Conservation (phyloP, 2,329 filamentous ascomycete genomes). For the Stenocarpella maydis region DNA sequence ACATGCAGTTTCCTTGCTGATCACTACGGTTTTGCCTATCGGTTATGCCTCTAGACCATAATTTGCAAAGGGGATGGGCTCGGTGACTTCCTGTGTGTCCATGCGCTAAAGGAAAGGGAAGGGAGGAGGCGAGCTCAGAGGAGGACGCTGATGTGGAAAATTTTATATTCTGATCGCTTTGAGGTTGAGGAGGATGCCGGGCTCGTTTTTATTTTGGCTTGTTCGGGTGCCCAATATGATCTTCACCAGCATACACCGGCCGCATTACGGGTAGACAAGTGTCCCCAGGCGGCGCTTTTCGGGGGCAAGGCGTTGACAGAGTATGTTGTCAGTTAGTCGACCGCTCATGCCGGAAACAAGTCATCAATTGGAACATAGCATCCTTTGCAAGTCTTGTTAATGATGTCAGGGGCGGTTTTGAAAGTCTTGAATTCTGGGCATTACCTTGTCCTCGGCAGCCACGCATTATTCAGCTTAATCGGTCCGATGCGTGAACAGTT, state of each 20-base stretch:
- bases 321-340: constrained; percentile 33
- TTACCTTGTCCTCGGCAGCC: neutral
- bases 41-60: constrained; percentile 37
- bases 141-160: constrained; percentile 8
- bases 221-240: constrained; percentile 30
- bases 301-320: constrained; percentile 35
- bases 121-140: neutral
- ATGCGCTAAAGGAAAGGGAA: constrained; percentile 5
- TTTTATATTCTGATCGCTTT: constrained; percentile 31
- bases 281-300: constrained; percentile 32
- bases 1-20: constrained; percentile 30
- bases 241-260: constrained; percentile 32
- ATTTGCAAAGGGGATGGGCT: constrained; percentile 35
- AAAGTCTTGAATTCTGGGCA: neutral
- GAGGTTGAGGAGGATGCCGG: constrained; percentile 27
- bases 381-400: neutral
- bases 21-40: constrained; percentile 34
- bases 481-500: neutral
- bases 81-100: constrained; percentile 28
- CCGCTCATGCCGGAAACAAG: constrained; percentile 29
- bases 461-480: constrained; percentile 3
- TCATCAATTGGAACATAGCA: constrained; percentile 20
- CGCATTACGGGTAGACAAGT: constrained; percentile 36
- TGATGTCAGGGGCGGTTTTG: constrained; percentile 22
- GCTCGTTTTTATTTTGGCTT: constrained; percentile 24